These are phyloP conservation scores for Alectoria sarmentosa DNA, from an alignment of 495 filamentous ascomycete species.

Conservation along the genomic window DNA sequence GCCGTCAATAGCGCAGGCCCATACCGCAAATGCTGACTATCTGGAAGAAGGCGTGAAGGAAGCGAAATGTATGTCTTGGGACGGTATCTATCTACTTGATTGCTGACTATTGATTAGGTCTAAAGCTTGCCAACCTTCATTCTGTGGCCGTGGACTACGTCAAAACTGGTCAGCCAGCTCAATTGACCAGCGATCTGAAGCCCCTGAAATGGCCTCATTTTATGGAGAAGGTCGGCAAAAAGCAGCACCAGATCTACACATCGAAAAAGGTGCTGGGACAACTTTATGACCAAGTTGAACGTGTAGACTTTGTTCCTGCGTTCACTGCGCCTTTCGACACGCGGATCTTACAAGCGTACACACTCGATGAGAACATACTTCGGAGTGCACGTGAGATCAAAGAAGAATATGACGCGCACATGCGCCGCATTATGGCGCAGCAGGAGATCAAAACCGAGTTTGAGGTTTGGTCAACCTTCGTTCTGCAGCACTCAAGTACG, in stretches of 20 bases:
- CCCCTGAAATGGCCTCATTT: constrained; percentile 75
- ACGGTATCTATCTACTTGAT: background rate
- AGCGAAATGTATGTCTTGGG: constrained; percentile 47
- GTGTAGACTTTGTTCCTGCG: constrained; percentile 61
- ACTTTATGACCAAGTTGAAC: constrained; percentile 68
- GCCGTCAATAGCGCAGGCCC: constrained; percentile 70
- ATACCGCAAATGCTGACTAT: constrained; percentile 70
- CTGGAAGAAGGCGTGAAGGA: constrained; percentile 56
- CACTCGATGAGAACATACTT: constrained; percentile 45
- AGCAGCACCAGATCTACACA: constrained; percentile 48
- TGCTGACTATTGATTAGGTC: constrained; percentile 30
- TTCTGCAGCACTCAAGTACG: constrained; percentile 59
- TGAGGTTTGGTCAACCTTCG: constrained; percentile 82
- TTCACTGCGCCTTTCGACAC: constrained; percentile 67
- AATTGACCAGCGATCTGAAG: constrained; percentile 53
- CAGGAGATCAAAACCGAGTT: constrained; percentile 84
- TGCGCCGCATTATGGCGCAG: constrained; percentile 78
- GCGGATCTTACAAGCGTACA: constrained; percentile 62
- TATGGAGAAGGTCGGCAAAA: constrained; percentile 63
- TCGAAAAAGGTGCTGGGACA: constrained; percentile 72
- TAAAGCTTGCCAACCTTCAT: constrained; percentile 72
- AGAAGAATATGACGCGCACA: constrained; percentile 63
- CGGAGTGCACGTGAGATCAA: constrained; percentile 61
- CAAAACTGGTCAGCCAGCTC: constrained; percentile 75
- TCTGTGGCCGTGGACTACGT: constrained; percentile 90